These are phyloP conservation scores for Arachis stenosperma DNA, from an alignment of 306 rosid genomes.

Conservation along the genomic window DNA sequence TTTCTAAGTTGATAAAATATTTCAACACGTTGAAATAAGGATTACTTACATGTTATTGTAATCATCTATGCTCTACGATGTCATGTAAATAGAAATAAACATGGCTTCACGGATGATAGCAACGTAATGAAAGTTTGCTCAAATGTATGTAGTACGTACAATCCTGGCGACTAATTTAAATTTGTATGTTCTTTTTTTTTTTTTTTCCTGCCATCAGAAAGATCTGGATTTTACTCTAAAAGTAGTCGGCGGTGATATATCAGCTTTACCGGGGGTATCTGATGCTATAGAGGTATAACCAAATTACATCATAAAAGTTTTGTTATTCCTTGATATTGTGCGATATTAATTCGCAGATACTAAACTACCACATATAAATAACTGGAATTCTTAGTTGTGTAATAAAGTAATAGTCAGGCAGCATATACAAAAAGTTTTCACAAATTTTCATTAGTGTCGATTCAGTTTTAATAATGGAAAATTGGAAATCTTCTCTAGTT, in stretches of 20 bases:
- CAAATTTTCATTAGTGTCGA: not conserved
- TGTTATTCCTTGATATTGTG: slow-evolving; percentile 27
- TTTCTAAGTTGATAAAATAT: slow-evolving; percentile 7
- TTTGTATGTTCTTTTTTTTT: slow-evolving; percentile 4
- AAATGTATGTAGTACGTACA: slow-evolving; percentile 18
- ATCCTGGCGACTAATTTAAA: not conserved
- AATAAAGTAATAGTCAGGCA: not conserved
- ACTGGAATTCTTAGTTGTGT: not conserved
- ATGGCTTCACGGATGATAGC: slow-evolving; percentile 3
- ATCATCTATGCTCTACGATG: slow-evolving; percentile 29
- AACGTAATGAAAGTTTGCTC: slow-evolving; percentile 14
- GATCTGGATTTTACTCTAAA: slow-evolving; percentile 88
- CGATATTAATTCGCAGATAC: slow-evolving; percentile 16
- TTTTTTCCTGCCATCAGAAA: slow-evolving; percentile 61
- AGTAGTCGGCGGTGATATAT: slow-evolving; percentile 78
- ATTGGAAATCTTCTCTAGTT: too few relatives aligned
- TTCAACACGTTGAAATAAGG: slow-evolving; percentile 28
- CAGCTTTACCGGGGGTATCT: slow-evolving; percentile 81
- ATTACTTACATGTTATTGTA: slow-evolving; percentile 3
- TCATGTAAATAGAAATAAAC: slow-evolving; percentile 7
- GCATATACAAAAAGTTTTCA: not conserved
- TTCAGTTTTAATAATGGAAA: slow-evolving; percentile 1
- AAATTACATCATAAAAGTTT: slow-evolving; percentile 20
- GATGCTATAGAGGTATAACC: slow-evolving; percentile 82
- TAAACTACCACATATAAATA: not conserved